phyloP scores from a whole-genome alignment of 257 asterid species.

The Przewalskia tangutica region DNA sequence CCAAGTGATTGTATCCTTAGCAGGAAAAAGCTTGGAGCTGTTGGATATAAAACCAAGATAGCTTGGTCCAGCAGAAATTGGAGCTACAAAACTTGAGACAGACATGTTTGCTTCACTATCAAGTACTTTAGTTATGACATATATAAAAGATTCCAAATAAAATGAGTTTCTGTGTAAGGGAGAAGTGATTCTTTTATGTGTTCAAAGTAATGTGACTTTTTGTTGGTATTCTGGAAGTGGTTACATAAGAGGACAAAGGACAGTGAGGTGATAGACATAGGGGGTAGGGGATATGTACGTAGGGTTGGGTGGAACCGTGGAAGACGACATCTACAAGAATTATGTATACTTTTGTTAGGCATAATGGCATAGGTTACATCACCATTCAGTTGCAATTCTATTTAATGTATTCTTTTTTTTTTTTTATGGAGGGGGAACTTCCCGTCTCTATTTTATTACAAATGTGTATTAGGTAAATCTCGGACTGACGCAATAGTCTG shows the following conservation, averaged over 20 bases:
- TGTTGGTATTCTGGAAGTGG: neutral
- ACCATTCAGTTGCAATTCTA: neutral
- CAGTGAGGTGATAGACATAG: neutral
- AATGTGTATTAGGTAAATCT: too few species aligned
- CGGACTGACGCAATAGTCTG: too few species aligned
- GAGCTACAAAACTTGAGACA: constrained; percentile 17
- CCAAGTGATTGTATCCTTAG: constrained; percentile 23
- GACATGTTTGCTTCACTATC: constrained; percentile 19
- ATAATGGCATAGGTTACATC: constrained; percentile 17
- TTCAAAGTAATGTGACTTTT: neutral
- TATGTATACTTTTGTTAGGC: neutral
- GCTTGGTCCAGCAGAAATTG: constrained; percentile 17
- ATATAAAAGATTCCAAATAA: neutral
- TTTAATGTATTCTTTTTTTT: neutral
- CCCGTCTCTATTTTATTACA: too few species aligned
- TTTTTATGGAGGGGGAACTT: too few species aligned
- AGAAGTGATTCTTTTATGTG: neutral
- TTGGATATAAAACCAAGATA: constrained; percentile 9
- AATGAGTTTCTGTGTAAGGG: neutral
- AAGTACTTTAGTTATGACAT: neutral
- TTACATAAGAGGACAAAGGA: constrained; percentile 12
- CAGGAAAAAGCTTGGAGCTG: constrained; percentile 6
- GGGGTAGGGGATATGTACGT: neutral
- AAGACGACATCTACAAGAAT: constrained; percentile 11
- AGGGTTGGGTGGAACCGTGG: neutral